Conservation (phyloP, 2,329 filamentous ascomycete genomes). For the Xylaria sp. region DNA sequence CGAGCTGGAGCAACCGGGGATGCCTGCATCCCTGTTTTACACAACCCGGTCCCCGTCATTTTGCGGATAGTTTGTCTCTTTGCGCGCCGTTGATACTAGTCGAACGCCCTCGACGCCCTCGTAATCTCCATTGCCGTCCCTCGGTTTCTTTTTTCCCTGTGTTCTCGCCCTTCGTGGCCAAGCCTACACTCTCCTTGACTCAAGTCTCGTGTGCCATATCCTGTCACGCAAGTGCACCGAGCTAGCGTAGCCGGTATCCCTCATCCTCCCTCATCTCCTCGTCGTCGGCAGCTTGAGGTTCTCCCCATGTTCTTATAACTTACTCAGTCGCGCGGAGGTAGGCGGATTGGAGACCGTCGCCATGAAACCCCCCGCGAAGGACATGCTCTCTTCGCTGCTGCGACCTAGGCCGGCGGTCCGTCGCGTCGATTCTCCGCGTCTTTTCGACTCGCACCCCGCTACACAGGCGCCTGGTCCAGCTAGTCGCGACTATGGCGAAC, state of each 20-base stretch:
- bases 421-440: conserved; percentile 29
- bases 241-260: conserved; percentile 4
- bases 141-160: conserved; percentile 9
- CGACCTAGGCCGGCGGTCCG: conserved; percentile 29
- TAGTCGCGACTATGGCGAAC: conserved; percentile 41
- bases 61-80: conserved; percentile 10
- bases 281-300: no score
- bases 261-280: conserved; percentile 1
- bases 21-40: conserved; percentile 15
- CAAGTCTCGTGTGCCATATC: conserved; percentile 1
- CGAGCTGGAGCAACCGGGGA: no score
- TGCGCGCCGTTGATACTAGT: conserved; percentile 17
- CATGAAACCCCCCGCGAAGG: conserved; percentile 36
- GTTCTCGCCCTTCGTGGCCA: conserved; percentile 16
- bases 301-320: conserved; percentile 24
- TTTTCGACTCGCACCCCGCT: conserved; percentile 30
- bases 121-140: conserved; percentile 10
- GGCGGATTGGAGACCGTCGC: conserved; percentile 18
- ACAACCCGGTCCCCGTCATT: not conserved
- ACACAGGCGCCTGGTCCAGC: conserved; percentile 34
- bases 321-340: conserved; percentile 22
- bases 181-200: not conserved
- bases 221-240: conserved; percentile 11
- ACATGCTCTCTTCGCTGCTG: conserved; percentile 38
- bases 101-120: conserved; percentile 7